Base-by-base conservation (phyloP, 768 basidiomycete genomes). In the Tulasnella sp. region DNA sequence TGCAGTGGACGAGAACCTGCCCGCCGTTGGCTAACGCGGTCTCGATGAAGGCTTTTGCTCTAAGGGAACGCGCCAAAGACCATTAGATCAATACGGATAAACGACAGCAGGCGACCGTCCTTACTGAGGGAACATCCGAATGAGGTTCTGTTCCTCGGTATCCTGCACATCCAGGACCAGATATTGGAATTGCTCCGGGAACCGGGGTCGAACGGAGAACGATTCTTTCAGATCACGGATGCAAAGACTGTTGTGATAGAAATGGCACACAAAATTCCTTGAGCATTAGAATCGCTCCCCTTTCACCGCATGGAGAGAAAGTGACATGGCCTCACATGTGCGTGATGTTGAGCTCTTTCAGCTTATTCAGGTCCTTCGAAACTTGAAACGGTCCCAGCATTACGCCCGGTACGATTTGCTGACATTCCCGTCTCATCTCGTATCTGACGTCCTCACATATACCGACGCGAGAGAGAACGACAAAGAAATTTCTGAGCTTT, bases 381-480 rank as follows among this genome's bases (percentile, higher is more conserved):
- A 90, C 91, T 75, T 91, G 90, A 74, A 95, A 93, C 3, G 94
- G 94, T 0, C 94, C 94, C 6, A 97, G 86, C 34, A 88, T 83
- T 41, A 97, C 87, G 19, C 88, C 87, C 32, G 92, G 90, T 0
- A 92, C 83, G 75, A 96, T 95, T 79, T 95, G 91, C 81, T 97
- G 94, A 76, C 92, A 94, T 77, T 95, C 90, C n/a, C 94, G 84
- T 36, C 94, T 85, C 95, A 97, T 95, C 81, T 96, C 94, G 77
- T 97, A 97, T 77, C 91, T 93, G 62, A n/a, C 17, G 19, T 47
- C 26, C 26, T n/a, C 42, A 22, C 12, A 17, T n/a, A n/a, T n/a
- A n/a, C n/a, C 44, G 19, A 47, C 19, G 9, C 3, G n/a, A 19
- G 19, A 3, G 44, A 7, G 44, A 7, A 16, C 2, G 19, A 47